These are phyloP conservation scores for Peziza echinospora DNA, from an alignment of 495 filamentous ascomycete species.

Conservation along the genomic window DNA sequence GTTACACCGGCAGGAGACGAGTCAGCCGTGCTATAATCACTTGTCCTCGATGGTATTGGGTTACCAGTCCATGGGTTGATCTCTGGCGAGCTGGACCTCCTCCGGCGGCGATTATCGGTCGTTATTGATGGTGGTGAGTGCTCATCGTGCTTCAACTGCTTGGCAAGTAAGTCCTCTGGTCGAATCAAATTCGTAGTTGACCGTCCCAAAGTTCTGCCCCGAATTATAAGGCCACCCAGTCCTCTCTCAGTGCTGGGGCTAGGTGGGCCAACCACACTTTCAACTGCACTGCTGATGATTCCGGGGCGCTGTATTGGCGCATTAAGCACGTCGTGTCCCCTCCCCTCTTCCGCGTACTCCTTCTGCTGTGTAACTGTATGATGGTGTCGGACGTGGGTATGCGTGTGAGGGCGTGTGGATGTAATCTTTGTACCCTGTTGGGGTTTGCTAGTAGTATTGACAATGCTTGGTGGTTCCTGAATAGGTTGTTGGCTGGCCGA, in stretches of 20 bases:
- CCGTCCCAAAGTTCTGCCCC: not conserved
- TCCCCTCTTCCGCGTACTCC: not conserved
- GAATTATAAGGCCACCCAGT: not conserved
- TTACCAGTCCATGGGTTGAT: slow-evolving; percentile 2
- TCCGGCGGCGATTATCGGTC: slow-evolving; percentile 3
- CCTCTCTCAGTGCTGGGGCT: not conserved
- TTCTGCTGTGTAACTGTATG: slow-evolving; percentile 7
- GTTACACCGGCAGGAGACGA: not conserved
- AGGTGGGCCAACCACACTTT: not conserved
- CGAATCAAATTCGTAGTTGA: not conserved
- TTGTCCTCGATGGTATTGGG: slow-evolving; percentile 1
- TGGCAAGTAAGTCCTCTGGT: not conserved
- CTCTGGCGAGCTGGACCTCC: slow-evolving; percentile 6
- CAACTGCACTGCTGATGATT: not conserved
- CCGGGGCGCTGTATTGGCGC: not conserved
- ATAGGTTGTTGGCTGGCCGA: slow-evolving; percentile 1
- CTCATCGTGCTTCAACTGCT: not conserved
- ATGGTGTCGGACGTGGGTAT: not conserved
- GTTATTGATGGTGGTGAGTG: slow-evolving; percentile 2
- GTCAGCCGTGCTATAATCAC: slow-evolving; percentile 4
- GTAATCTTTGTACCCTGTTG: slow-evolving; percentile 2
- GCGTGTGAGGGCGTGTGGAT: not conserved
- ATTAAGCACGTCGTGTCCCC: not conserved
- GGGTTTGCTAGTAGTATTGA: not conserved
- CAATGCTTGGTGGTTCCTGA: not conserved